Percentiles rank a stretch among this genome's conserved stretches.
Evolutionary conservation across 208 protist genomes (phyloP).

Genomic region (Novymonas esmeraldas): DNA sequence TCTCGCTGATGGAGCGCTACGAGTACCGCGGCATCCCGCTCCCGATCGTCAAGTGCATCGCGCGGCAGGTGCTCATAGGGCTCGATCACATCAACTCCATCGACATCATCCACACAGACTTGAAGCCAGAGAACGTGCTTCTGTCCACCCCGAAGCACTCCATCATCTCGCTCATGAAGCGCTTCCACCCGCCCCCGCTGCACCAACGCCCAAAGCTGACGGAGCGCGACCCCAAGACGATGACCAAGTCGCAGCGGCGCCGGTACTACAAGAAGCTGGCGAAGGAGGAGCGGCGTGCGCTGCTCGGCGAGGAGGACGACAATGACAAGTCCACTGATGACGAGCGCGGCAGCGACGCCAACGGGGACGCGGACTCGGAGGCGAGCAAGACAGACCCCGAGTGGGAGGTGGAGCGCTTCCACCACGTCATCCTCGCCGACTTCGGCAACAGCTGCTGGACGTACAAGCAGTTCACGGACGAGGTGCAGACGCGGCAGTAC

Average conservation of each 20-base stretch:
- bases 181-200: slow-evolving; percentile 73
- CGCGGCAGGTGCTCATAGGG: slow-evolving; percentile 85
- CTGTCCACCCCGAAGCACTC: slow-evolving; percentile 85
- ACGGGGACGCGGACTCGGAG: slow-evolving; percentile 33
- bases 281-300: slow-evolving; percentile 37
- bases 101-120: slow-evolving; percentile 97
- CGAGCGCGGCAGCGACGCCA: slow-evolving; percentile 13
- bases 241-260: slow-evolving; percentile 93
- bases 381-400: slow-evolving; percentile 83
- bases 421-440: slow-evolving; percentile 96
- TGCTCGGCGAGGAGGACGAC: slow-evolving; percentile 28
- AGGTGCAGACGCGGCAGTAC: slow-evolving; percentile 95
- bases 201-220: slow-evolving; percentile 77
- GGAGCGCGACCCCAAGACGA: slow-evolving; percentile 83
- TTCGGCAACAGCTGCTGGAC: slow-evolving; percentile 99
- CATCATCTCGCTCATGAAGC: slow-evolving; percentile 88
- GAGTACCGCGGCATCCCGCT: slow-evolving; percentile 96
- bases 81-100: slow-evolving; percentile 95
- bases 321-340: slow-evolving; percentile 19
- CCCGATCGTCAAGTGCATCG: slow-evolving; percentile 94
- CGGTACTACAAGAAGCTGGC: slow-evolving; percentile 92
- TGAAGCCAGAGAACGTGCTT: slow-evolving; percentile 97
- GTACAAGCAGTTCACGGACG: slow-evolving; percentile 96
- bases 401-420: slow-evolving; percentile 84
- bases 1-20: slow-evolving; percentile 96